Base-by-base conservation (phyloP, 768 basidiomycete species). In the Omphalotus guepiniiformis region DNA sequence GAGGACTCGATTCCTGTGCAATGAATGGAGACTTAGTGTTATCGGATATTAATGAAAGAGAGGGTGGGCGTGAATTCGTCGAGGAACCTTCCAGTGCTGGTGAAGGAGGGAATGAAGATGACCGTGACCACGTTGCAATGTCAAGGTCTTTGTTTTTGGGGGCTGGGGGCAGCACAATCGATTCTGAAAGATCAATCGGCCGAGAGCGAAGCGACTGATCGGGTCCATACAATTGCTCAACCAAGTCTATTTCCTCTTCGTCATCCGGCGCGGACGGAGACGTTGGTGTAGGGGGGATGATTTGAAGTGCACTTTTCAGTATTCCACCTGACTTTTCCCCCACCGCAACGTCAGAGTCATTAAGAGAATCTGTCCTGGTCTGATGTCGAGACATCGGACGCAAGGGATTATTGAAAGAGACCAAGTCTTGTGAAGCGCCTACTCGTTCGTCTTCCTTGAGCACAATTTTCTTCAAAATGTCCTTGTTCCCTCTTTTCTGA, bases 211-310 rank as follows among this genome's bases (percentile, higher is more conserved):
- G 72, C 2, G 85, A 82, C 51, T 86, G 76, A 41, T 85, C 80
- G 28, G 78, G 66, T 12, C 95, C 95, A 53, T 93, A 97, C 0
- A 98, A 68, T 62, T 99, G 96, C 60, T 99, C 96, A 3, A 98
- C 92, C 5, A 99, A 75, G 63, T 99, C 96, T 54, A 99, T 84
- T 68, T 99, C 95, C 65, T 94, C 93, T 22, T 88, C 82, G 11
- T 82, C 80, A 39, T 62, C 56, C 43, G 55, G 42, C 18, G 28
- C 55, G 38, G 59, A 58, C 43, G 56, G 42, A 42, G 53, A 53
- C 27, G 54, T 48, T 41, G 52, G 53, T 51, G 58, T 56, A 6
- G 60, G 46, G 28, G 58, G 58, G 51, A 54, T 57, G 32, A 60
- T 51, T 1, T 29, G 25, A n/a, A 39, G 25, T 18, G 58, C 51